A percentile compares a stretch with the other conserved stretches of the same genome.
Evolutionary conservation across 345 rosid species (phyloP).

Genomic region (Schrenkiella parvula): DNA sequence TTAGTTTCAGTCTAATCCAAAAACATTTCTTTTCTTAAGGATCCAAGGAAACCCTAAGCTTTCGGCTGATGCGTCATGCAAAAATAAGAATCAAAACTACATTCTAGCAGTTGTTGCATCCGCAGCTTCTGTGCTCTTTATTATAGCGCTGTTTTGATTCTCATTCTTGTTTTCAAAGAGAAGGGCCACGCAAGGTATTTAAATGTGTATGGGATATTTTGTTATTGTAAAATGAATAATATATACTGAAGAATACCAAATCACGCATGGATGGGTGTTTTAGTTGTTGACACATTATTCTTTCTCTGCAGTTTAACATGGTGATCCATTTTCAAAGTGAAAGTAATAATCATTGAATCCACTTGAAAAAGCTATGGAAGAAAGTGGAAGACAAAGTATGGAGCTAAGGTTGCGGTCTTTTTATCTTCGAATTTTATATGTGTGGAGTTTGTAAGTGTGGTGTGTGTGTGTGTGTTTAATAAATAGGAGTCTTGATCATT

Average conservation of each 20-base stretch:
- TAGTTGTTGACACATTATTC: not conserved
- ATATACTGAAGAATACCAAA: not conserved
- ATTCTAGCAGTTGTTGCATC: slow-evolving; percentile 29
- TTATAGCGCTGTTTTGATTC: slow-evolving; percentile 1
- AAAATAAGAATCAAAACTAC: not conserved
- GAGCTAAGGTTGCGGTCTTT: no score
- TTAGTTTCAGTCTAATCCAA: not conserved
- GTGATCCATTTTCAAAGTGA: no score
- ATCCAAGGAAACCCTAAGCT: slow-evolving; percentile 33
- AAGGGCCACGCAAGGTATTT: not conserved
- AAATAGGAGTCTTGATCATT: no score
- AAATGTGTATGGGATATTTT: not conserved
- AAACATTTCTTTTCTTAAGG: not conserved
- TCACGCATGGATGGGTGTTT: not conserved
- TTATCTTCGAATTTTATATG: no score
- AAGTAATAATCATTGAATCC: no score
- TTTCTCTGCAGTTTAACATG: no score
- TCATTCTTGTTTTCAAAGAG: slow-evolving; percentile 8
- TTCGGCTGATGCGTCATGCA: slow-evolving; percentile 18
- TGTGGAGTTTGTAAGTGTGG: no score
- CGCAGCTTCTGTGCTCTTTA: slow-evolving; percentile 2
- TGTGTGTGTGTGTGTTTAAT: no score
- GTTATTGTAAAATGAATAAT: not conserved
- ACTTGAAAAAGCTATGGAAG: no score
- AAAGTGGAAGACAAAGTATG: no score